A percentile compares a stretch with the other conserved stretches of the same genome.
These are phyloP conservation scores for Mucor irregularis DNA, from an alignment of 371 early-diverging fungal species.

Conservation along the genomic window DNA sequence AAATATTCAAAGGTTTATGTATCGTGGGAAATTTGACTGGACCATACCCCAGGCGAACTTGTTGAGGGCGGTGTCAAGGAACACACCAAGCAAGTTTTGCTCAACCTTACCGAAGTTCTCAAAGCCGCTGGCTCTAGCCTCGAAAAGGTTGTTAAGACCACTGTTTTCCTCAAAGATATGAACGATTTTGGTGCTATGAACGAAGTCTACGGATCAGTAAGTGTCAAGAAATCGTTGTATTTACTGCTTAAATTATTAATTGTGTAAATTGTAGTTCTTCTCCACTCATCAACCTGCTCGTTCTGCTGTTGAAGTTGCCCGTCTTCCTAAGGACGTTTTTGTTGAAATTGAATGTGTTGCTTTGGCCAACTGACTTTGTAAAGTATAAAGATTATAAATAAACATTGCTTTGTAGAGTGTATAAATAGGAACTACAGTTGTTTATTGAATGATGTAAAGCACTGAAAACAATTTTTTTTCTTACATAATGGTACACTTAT, in stretches of 20 bases:
- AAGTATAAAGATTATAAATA: neutral
- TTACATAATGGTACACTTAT: constrained; percentile 45
- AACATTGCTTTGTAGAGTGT: neutral
- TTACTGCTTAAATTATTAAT: too few relatives aligned
- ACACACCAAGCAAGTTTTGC: constrained; percentile 67
- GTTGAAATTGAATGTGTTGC: constrained; percentile 86
- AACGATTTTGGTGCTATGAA: constrained; percentile 84
- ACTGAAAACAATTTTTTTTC: neutral
- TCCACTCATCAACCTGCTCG: constrained; percentile 73
- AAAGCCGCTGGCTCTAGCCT: constrained; percentile 70
- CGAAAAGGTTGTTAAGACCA: constrained; percentile 79
- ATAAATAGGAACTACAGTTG: neutral
- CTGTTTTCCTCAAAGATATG: constrained; percentile 80
- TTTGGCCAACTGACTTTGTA: constrained; percentile 11
- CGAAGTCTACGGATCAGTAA: constrained; percentile 66
- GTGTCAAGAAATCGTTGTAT: too few relatives aligned
- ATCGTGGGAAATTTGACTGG: too few relatives aligned
- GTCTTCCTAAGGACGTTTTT: constrained; percentile 73
- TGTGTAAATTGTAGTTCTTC: constrained; percentile 46
- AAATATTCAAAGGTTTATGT: neutral
- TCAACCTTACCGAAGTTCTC: constrained; percentile 71
- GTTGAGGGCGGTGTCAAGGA: constrained; percentile 36
- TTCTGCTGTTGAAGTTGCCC: constrained; percentile 80
- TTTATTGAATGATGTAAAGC: too few relatives aligned
- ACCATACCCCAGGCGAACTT: constrained; percentile 45